These are phyloP conservation scores for Lachnellula cervina DNA, from an alignment of 2,329 filamentous ascomycete genomes.

Conservation along the genomic window DNA sequence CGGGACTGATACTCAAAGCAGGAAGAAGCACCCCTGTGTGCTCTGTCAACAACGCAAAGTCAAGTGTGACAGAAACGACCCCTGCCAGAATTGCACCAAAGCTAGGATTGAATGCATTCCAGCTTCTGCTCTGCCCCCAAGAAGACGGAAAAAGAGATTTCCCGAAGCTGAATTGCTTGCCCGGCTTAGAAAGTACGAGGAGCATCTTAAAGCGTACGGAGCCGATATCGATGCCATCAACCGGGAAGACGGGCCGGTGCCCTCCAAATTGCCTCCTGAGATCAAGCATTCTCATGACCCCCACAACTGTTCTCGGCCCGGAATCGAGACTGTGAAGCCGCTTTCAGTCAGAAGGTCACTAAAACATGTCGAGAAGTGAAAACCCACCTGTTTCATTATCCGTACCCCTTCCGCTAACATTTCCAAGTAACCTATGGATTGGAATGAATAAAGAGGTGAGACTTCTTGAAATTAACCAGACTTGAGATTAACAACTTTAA, in stretches of 20 bases:
- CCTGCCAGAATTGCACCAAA: constrained; percentile 26
- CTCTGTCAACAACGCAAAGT: constrained; percentile 28
- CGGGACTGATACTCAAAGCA: neutral
- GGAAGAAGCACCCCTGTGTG: constrained; percentile 20
- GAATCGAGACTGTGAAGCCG: neutral
- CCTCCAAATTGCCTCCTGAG: neutral
- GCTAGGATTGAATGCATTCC: constrained; percentile 23
- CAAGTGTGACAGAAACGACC: constrained; percentile 26
- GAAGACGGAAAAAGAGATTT: constrained; percentile 24
- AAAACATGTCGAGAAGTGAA: constrained; percentile 15
- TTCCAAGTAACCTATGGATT: constrained; percentile 13
- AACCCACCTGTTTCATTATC: neutral
- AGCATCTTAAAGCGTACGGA: constrained; percentile 20
- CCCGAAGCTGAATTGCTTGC: constrained; percentile 27
- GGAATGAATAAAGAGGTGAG: constrained; percentile 14
- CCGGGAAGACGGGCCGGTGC: constrained; percentile 1
- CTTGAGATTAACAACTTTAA: constrained; percentile 3
- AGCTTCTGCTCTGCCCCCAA: constrained; percentile 16
- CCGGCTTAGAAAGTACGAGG: constrained; percentile 24
- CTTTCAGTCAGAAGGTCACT: constrained; percentile 12
- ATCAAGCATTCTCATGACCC: neutral
- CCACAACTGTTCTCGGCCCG: no score
- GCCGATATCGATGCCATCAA: constrained; percentile 27
- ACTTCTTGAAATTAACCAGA: neutral
- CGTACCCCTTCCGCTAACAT: neutral